Evolutionary conservation across 2,329 filamentous ascomycete genomes (phyloP).

Genomic region (Pseudogymnoascus sp.): DNA sequence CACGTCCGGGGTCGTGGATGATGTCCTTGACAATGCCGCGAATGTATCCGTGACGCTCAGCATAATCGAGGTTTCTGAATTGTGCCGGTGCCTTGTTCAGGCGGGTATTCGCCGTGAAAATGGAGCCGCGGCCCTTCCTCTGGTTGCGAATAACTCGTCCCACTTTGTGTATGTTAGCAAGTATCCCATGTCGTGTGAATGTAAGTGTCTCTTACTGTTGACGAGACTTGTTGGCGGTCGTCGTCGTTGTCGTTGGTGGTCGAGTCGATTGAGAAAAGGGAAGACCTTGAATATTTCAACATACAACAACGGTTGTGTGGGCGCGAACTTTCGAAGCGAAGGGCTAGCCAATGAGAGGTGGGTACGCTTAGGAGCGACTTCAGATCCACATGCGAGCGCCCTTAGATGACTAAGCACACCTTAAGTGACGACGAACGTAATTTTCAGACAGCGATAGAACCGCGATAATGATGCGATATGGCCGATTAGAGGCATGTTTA

Average conservation of each 20-base stretch:
- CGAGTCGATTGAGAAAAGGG: constrained; percentile 12
- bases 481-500: not conserved
- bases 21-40: constrained; percentile 98
- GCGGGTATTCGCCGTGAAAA: constrained; percentile 75
- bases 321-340: constrained; percentile 12
- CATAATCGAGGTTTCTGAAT: constrained; percentile 94
- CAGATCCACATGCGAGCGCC: not conserved
- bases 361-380: not conserved
- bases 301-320: constrained; percentile 10
- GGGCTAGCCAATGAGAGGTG: not conserved
- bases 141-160: constrained; percentile 67
- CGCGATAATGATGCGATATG: constrained; percentile 1
- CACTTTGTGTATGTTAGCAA: constrained; percentile 16
- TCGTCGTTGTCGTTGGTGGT: constrained; percentile 11
- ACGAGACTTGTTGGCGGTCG: constrained; percentile 11
- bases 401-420: constrained; percentile 1
- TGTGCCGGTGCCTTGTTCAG: constrained; percentile 93
- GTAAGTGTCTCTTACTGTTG: constrained; percentile 10
- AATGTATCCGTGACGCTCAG: constrained; percentile 95
- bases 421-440: constrained; percentile 7
- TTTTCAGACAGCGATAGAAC: not conserved
- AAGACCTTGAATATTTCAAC: constrained; percentile 11
- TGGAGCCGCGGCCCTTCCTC: constrained; percentile 70
- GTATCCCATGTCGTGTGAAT: not conserved
- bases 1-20: constrained; percentile 94